phyloP scores from a whole-genome alignment of 2,329 filamentous ascomycete genomes.

The Gyromitra esculenta region DNA sequence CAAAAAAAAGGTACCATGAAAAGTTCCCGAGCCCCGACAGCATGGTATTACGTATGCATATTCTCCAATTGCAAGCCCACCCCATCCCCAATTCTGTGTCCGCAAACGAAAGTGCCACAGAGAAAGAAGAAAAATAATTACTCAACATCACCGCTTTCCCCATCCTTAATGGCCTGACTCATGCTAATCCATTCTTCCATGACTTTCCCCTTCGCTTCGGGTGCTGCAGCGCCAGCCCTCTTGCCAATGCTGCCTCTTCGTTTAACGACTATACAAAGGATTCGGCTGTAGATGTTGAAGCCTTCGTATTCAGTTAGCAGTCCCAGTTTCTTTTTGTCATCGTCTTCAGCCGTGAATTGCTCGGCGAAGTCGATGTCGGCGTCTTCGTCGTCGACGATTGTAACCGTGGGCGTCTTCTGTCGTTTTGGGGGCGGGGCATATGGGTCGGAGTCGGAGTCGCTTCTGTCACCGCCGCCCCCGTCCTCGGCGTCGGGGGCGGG shows the following conservation, averaged over 20 bases:
- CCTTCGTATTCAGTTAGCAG: conserved; percentile 92
- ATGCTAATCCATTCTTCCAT: conserved; percentile 88
- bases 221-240: conserved; percentile 65
- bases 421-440: conserved; percentile 34
- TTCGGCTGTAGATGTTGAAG: conserved; percentile 93
- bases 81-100: conserved; percentile 2
- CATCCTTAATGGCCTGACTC: conserved; percentile 67
- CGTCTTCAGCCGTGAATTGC: conserved; percentile 59
- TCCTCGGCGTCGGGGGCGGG: conserved; percentile 3
- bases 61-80: background rate
- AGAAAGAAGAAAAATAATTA: conserved; percentile 21
- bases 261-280: conserved; percentile 87
- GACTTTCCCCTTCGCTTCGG: conserved; percentile 61
- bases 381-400: conserved; percentile 55
- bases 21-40: conserved; percentile 11
- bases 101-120: conserved; percentile 8
- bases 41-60: conserved; percentile 22
- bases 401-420: conserved; percentile 50
- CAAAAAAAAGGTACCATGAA: conserved; percentile 14
- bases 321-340: conserved; percentile 90
- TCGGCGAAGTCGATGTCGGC: conserved; percentile 51
- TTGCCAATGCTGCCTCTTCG: conserved; percentile 65
- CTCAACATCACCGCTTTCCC: conserved; percentile 42
- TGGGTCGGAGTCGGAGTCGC: conserved; percentile 21
- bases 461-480: conserved; percentile 7